Conservation (phyloP, 176 grass and related monocot genomes). For the Tillandsia fasciculata region DNA sequence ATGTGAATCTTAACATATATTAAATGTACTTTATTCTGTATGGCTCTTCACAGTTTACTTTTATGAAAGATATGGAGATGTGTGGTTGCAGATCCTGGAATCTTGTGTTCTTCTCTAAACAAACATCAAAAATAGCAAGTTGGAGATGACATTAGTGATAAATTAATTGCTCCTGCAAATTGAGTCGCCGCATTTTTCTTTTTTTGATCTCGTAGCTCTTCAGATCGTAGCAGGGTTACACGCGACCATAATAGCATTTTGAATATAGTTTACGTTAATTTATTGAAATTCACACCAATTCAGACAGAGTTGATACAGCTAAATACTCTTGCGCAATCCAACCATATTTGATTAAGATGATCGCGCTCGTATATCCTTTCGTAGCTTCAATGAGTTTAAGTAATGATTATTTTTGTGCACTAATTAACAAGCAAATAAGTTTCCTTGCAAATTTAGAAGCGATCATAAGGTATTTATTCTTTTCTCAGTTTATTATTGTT, state of each 20-base stretch:
- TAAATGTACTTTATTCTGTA: background rate
- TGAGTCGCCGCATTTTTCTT: background rate
- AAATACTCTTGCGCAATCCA: too few species aligned
- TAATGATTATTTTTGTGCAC: too few species aligned
- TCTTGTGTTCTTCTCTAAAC: background rate
- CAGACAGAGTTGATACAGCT: background rate
- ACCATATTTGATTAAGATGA: too few species aligned
- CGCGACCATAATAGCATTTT: background rate
- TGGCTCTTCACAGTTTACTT: background rate
- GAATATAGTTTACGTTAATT: background rate
- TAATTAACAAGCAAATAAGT: too few species aligned
- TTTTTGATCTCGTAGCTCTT: slow-evolving; percentile 4
- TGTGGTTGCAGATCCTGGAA: slow-evolving; percentile 8
- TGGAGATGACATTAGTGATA: background rate
- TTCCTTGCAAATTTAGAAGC: too few species aligned
- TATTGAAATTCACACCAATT: background rate
- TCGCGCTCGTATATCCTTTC: too few species aligned
- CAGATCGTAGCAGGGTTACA: background rate
- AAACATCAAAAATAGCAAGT: slow-evolving; percentile 1
- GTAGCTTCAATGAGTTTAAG: too few species aligned
- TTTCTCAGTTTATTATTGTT: too few species aligned
- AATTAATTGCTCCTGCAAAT: background rate
- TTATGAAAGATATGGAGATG: slow-evolving; percentile 7
- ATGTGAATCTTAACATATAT: background rate
- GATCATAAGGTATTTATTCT: too few species aligned